Base-by-base conservation (phyloP, 1,284 basidiomycete species). In the Peniophora sp. region DNA sequence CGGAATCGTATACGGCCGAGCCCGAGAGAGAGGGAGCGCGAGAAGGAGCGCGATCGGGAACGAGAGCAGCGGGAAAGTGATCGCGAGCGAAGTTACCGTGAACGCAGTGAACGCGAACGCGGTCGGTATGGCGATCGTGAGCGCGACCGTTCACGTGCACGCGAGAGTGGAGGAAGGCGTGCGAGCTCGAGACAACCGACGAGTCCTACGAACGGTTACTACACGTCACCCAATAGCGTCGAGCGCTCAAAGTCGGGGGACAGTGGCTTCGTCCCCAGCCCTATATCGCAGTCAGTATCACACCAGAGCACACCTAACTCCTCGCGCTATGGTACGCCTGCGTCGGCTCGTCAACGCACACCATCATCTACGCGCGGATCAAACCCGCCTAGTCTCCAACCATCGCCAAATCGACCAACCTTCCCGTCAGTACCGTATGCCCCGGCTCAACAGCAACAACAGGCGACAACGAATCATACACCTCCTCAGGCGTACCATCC, bases 291-390 rank as follows among this genome's bases (percentile, higher is more conserved):
- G 34, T 36, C n/a, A 10, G n/a, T n/a, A 36, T n/a, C 34, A 10
- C 10, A 20, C 15, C 37, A 41, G n/a, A 41, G 37, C 15, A 41
- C 37, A n/a, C 37, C 37, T 15, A 17, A n/a, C n/a, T 41, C 37
- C 8, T 41, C 37, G 37, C 18, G 55, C 55, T 3, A 52, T 48
- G 8, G 43, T 12, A 24, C 48, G 23, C 47, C 24, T 41, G 20
- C 37, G 39, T 41, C 48, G 17, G 23, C 6, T 23, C 14, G 15
- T 45, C 32, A 22, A 3, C 27, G 49, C n/a, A 50, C 47, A 24
- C 49, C 49, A 10, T 50, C 49, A 20, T 42, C 49, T 45, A 32
- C 17, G 11, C 42, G 18, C 34, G 24, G 14, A 41, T 51, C 50
- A 32, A 47, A 47, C 17, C 50, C 44, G 17, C 43, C 44, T 17